phyloP scores from a whole-genome alignment of 169 alveolate species.

The Ophryocystis elektroscirrha region DNA sequence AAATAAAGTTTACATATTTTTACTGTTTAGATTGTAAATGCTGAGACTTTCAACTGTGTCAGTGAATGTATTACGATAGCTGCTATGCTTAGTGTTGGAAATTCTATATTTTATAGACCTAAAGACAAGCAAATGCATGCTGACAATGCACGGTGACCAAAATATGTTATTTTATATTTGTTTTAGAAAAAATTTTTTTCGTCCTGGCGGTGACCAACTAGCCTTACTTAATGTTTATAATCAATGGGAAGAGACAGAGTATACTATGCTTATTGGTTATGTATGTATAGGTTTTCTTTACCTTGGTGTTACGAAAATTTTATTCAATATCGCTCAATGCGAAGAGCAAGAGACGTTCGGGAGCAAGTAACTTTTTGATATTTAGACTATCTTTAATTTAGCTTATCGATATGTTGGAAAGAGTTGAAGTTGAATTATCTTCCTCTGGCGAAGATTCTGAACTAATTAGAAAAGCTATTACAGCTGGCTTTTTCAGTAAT shows the following conservation, averaged over 20 bases:
- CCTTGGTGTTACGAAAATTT: slow-evolving; percentile 92
- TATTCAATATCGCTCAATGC: slow-evolving; percentile 73
- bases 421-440: slow-evolving; percentile 36
- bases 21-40: slow-evolving; percentile 8
- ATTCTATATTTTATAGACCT: slow-evolving; percentile 79
- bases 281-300: no score
- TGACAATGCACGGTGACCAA: slow-evolving; percentile 94
- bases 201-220: slow-evolving; percentile 91
- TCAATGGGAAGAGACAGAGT: slow-evolving; percentile 86
- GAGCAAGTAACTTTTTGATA: slow-evolving; percentile 59
- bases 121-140: slow-evolving; percentile 88
- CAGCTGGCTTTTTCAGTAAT: slow-evolving; percentile 63
- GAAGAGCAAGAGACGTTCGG: slow-evolving; percentile 85
- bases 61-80: slow-evolving; percentile 79
- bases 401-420: slow-evolving; percentile 29
- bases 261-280: slow-evolving; percentile 36
- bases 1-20: slow-evolving; percentile 20
- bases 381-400: not conserved
- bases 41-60: slow-evolving; percentile 79
- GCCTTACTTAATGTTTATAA: slow-evolving; percentile 77
- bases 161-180: no score
- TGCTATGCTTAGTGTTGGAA: slow-evolving; percentile 89
- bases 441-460: slow-evolving; percentile 41
- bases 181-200: slow-evolving; percentile 65
- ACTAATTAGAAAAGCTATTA: slow-evolving; percentile 60